Conservation (phyloP, 495 filamentous ascomycete species). For the Physcia stellaris region DNA sequence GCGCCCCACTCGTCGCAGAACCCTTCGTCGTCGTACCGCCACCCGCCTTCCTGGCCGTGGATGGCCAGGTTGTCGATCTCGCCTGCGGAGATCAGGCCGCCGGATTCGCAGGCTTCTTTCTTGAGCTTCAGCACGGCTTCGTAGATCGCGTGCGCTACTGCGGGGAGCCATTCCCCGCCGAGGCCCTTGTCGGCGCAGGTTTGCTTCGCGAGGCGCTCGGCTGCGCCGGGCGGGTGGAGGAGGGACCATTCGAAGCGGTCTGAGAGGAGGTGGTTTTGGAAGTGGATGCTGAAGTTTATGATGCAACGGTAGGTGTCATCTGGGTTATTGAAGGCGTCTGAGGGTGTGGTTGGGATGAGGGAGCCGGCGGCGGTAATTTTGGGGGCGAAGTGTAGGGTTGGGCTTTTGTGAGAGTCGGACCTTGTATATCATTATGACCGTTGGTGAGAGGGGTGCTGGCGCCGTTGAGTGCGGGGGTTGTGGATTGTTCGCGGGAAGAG, state of each 20-base stretch:
- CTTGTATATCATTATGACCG: constrained; percentile 28
- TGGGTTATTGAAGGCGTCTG: constrained; percentile 39
- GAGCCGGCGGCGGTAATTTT: constrained; percentile 32
- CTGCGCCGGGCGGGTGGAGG: constrained; percentile 77
- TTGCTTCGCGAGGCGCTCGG: constrained; percentile 80
- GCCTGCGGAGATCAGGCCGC: constrained; percentile 54
- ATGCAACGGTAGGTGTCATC: constrained; percentile 90
- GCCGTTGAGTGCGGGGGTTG: constrained; percentile 33
- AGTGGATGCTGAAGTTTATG: constrained; percentile 80
- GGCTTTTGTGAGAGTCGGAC: too few species aligned
- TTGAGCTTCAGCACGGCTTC: constrained; percentile 86
- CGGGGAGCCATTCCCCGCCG: constrained; percentile 82
- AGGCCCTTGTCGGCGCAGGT: constrained; percentile 88
- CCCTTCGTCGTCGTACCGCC: constrained; percentile 86
- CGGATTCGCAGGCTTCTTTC: constrained; percentile 89
- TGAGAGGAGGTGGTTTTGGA: constrained; percentile 82
- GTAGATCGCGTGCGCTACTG: constrained; percentile 92
- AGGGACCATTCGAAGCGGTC: constrained; percentile 99
- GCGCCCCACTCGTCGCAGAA: constrained; percentile 90
- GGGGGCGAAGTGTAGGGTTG: constrained; percentile 32
- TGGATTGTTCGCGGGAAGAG: constrained; percentile 35
- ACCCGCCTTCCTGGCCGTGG: constrained; percentile 65
- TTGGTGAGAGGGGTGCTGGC: constrained; percentile 36
- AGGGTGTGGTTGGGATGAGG: constrained; percentile 16
- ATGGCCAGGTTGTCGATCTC: constrained; percentile 86